Conservation (phyloP, 2,329 filamentous ascomycete genomes). For the Pyricularia grisea region DNA sequence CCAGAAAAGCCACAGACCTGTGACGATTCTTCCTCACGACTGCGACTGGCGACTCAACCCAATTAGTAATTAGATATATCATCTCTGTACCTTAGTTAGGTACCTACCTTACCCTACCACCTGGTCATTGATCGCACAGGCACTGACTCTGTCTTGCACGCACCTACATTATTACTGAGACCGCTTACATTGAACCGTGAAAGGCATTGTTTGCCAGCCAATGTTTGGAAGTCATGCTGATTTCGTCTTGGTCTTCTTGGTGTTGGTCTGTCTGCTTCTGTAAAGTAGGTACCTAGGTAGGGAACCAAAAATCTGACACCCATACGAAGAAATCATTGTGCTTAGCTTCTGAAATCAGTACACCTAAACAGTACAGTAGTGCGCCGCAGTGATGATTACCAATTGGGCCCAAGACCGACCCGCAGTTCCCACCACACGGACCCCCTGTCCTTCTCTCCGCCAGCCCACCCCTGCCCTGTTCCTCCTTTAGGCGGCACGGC, state of each 20-base stretch:
- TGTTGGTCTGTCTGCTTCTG: background rate
- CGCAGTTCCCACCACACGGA: constrained; percentile 6
- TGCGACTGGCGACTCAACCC: background rate
- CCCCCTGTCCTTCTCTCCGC: background rate
- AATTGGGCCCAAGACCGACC: constrained; percentile 1
- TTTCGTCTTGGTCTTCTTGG: too few relatives aligned
- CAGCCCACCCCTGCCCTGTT: background rate
- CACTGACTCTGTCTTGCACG: background rate
- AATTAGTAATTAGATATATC: background rate
- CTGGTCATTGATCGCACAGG: background rate
- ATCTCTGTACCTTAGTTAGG: background rate
- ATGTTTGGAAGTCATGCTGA: background rate
- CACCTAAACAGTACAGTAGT: background rate
- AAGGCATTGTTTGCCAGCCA: background rate
- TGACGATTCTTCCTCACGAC: background rate
- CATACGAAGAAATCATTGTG: background rate
- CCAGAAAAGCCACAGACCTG: too few relatives aligned
- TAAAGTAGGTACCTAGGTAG: background rate
- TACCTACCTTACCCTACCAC: too few relatives aligned
- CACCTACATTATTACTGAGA: background rate
- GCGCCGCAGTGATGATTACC: constrained; percentile 3
- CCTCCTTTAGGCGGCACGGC: background rate
- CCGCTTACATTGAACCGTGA: too few relatives aligned
- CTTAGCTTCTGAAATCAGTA: background rate
- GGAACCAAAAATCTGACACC: background rate